Conservation (phyloP, 192 early-diverging fungal genomes). For the Coemansia sp. region DNA sequence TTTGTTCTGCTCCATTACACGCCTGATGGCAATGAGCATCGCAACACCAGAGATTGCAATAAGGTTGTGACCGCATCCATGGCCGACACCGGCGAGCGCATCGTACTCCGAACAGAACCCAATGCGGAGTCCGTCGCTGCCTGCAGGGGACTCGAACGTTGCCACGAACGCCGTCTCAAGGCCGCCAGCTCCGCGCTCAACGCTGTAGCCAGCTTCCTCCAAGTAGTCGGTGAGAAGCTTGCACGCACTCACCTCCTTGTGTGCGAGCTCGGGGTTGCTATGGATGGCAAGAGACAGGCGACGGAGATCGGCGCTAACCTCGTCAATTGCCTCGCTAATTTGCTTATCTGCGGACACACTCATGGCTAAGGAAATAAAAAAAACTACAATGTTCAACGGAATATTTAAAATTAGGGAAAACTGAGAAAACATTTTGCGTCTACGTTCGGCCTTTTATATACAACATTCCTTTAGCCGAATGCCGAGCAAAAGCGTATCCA, state of each 20-base stretch:
- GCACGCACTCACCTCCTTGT: conserved; percentile 62
- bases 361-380: conserved; percentile 16
- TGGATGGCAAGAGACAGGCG: conserved; percentile 53
- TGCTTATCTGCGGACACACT: conserved; percentile 14
- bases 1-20: conserved; percentile 39
- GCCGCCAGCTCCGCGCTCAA: conserved; percentile 60
- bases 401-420: no score
- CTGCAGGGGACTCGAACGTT: conserved; percentile 54
- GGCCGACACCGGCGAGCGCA: conserved; percentile 65
- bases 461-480: no score
- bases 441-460: no score
- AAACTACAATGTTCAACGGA: no score
- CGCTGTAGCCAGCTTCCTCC: conserved; percentile 60
- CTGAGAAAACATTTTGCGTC: no score
- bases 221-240: conserved; percentile 65
- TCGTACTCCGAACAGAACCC: conserved; percentile 68
- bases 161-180: conserved; percentile 77
- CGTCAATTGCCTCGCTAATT: conserved; percentile 19
- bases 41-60: conserved; percentile 70
- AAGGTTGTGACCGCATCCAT: conserved; percentile 71
- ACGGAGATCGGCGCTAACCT: conserved; percentile 18
- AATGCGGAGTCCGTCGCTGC: conserved; percentile 44
- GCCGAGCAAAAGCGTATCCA: no score
- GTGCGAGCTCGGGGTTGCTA: conserved; percentile 59
- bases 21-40: conserved; percentile 56